These are phyloP conservation scores for Myrica gale DNA, from an alignment of 306 rosid genomes.

Conservation along the genomic window DNA sequence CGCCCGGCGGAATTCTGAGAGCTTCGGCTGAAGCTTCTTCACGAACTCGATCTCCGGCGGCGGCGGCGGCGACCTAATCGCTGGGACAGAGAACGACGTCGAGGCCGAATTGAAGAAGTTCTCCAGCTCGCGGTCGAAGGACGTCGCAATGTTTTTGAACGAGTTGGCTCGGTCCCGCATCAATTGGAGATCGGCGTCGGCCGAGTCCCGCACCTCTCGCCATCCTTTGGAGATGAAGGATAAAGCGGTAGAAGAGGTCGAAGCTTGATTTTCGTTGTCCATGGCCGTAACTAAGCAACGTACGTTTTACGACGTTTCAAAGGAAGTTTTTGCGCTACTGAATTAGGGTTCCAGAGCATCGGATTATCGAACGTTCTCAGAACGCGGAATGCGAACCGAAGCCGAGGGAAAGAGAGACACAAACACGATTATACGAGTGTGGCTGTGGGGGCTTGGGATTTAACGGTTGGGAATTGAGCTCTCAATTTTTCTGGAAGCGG, in stretches of 20 bases:
- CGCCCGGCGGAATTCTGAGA: constrained; percentile 68
- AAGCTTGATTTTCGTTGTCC: constrained; percentile 48
- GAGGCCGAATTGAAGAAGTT: constrained; percentile 68
- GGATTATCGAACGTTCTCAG: neutral
- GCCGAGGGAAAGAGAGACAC: no score
- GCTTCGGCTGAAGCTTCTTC: constrained; percentile 76
- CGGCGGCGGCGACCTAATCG: constrained; percentile 55
- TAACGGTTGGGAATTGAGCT: constrained; percentile 23
- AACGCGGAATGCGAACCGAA: neutral
- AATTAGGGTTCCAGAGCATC: no score
- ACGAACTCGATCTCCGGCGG: constrained; percentile 90
- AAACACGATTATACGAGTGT: no score
- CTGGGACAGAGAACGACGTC: constrained; percentile 56
- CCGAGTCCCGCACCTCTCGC: constrained; percentile 91
- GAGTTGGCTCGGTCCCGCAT: constrained; percentile 90
- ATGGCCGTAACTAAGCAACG: constrained; percentile 33
- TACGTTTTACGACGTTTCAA: neutral
- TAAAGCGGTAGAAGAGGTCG: constrained; percentile 61
- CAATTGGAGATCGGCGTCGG: constrained; percentile 86
- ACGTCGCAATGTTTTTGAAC: constrained; percentile 77
- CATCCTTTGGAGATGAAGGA: constrained; percentile 88
- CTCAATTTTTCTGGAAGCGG: constrained; percentile 30
- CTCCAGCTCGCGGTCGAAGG: constrained; percentile 91
- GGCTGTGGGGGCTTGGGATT: constrained; percentile 2
- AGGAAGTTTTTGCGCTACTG: neutral